A percentile compares a stretch with the other conserved stretches of the same genome.
phyloP scores from a whole-genome alignment of 1,284 basidiomycete species.

The Trichosporon sp. region DNA sequence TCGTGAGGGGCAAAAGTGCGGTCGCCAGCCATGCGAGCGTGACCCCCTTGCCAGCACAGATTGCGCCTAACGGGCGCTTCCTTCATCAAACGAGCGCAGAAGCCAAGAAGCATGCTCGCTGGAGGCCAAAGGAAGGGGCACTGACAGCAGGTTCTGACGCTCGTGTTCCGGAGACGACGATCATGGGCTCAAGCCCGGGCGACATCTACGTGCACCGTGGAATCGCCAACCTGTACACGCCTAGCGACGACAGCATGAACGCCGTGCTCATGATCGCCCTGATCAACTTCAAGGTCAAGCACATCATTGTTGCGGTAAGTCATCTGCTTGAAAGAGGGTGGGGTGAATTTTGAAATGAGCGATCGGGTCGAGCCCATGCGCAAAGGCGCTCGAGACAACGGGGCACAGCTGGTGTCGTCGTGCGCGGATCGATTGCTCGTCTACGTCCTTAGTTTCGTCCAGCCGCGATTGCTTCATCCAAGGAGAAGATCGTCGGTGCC shows the following conservation, averaged over 20 bases:
- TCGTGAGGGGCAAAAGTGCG: neutral
- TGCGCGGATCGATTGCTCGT: neutral
- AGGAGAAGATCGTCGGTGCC: neutral
- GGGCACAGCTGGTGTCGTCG: too few relatives aligned
- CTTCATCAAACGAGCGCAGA: neutral
- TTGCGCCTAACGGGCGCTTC: neutral
- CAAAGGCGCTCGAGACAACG: too few relatives aligned
- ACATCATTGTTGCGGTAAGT: conserved; percentile 44
- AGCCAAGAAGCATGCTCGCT: too few relatives aligned
- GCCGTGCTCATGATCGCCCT: conserved; percentile 44
- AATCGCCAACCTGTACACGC: conserved; percentile 44
- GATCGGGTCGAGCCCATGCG: too few relatives aligned
- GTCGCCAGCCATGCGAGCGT: neutral
- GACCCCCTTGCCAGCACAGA: neutral
- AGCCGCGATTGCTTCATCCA: neutral
- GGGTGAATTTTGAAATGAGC: neutral
- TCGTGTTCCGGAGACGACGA: conserved; percentile 43
- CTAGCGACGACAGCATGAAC: conserved; percentile 42
- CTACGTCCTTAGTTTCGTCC: neutral
- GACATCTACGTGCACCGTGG: conserved; percentile 46
- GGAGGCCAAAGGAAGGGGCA: neutral
- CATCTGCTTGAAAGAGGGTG: neutral
- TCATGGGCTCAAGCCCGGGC: conserved; percentile 42
- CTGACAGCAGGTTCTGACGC: conserved; percentile 41
- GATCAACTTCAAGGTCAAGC: conserved; percentile 45